Conservation (phyloP, 495 filamentous ascomycete species). For the Penicillium cataractarum region DNA sequence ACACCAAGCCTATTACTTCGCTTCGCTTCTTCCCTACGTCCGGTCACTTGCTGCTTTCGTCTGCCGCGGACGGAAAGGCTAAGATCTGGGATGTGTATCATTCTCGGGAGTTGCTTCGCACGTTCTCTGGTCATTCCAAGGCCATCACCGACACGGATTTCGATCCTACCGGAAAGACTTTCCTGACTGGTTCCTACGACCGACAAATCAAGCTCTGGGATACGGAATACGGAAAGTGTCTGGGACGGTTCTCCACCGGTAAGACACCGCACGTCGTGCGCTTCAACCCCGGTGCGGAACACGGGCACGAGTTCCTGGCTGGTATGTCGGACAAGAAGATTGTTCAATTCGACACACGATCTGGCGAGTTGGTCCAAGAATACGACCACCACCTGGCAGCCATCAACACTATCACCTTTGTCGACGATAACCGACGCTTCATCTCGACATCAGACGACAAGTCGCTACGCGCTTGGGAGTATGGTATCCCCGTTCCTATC, state of each 20-base stretch:
- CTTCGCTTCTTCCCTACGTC: slow-evolving; percentile 85
- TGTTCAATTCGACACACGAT: slow-evolving; percentile 91
- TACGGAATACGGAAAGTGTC: slow-evolving; percentile 87
- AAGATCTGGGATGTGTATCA: slow-evolving; percentile 97
- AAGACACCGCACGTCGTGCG: slow-evolving; percentile 94
- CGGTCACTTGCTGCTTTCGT: slow-evolving; percentile 86
- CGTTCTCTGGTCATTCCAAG: slow-evolving; percentile 89
- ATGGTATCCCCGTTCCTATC: slow-evolving; percentile 91
- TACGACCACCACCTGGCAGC: slow-evolving; percentile 97
- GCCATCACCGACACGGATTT: slow-evolving; percentile 89
- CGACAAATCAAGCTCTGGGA: slow-evolving; percentile 97
- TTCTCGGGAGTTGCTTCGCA: slow-evolving; percentile 80
- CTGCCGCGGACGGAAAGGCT: slow-evolving; percentile 82
- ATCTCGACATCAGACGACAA: slow-evolving; percentile 98
- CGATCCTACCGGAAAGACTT: slow-evolving; percentile 76
- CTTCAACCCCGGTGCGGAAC: slow-evolving; percentile 82
- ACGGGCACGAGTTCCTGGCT: slow-evolving; percentile 86
- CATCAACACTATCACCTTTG: slow-evolving; percentile 98
- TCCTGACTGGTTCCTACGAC: slow-evolving; percentile 92
- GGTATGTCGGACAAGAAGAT: slow-evolving; percentile 99
- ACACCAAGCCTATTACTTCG: slow-evolving; percentile 83
- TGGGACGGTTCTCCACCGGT: slow-evolving; percentile 84
- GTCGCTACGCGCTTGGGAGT: slow-evolving; percentile 94
- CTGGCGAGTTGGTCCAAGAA: slow-evolving; percentile 86
- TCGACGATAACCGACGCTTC: slow-evolving; percentile 92